phyloP scores from a whole-genome alignment of 2,329 filamentous ascomycete species.

The Calonectria pteridis region DNA sequence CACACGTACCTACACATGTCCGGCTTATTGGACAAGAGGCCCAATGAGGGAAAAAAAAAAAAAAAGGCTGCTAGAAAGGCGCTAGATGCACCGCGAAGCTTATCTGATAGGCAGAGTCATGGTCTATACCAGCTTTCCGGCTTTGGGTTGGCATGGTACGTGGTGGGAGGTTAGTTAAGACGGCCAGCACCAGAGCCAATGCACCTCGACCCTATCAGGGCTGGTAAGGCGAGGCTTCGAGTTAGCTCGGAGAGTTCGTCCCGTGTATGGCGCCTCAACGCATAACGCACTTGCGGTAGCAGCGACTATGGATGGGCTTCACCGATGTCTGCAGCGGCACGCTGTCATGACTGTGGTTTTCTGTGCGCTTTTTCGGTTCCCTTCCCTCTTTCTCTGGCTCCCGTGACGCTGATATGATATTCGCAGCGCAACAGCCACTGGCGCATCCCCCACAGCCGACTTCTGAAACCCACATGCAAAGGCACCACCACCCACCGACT shows the following conservation, averaged over 20 bases:
- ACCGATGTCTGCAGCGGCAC: neutral
- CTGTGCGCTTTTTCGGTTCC: neutral
- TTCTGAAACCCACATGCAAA: slow-evolving; percentile 7
- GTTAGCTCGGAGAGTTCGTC: slow-evolving; percentile 2
- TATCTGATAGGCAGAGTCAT: slow-evolving; percentile 1
- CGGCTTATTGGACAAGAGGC: neutral
- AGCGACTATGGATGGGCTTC: neutral
- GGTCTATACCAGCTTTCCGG: slow-evolving; percentile 1
- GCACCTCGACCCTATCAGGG: neutral
- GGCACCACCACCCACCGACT: neutral
- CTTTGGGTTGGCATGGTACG: slow-evolving; percentile 1
- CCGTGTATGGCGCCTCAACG: slow-evolving; percentile 7
- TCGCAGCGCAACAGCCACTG: neutral
- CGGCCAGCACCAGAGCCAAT: slow-evolving; percentile 5
- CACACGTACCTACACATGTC: neutral
- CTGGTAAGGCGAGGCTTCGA: slow-evolving; percentile 1
- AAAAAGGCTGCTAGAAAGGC: slow-evolving; percentile 4
- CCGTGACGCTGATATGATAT: neutral
- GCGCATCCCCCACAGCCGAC: neutral
- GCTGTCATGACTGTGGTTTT: neutral
- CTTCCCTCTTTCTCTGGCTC: neutral
- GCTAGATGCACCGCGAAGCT: slow-evolving; percentile 6
- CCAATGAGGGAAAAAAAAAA: slow-evolving; percentile 9
- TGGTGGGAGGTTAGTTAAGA: neutral
- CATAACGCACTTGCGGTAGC: neutral